phyloP scores from a whole-genome alignment of 371 early-diverging fungal genomes.

The Parasitella parasitica region DNA sequence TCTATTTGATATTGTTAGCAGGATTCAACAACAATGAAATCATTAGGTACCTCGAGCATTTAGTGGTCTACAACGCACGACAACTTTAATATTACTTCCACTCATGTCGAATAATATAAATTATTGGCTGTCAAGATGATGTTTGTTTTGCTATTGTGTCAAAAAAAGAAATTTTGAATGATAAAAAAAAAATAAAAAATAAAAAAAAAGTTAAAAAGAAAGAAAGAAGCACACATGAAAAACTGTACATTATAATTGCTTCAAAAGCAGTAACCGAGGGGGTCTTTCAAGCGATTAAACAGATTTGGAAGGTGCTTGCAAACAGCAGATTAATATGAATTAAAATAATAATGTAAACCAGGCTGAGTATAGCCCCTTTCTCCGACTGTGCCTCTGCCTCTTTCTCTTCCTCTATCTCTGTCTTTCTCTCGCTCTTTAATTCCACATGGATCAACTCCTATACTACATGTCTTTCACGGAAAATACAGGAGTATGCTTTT shows the following conservation, averaged over 20 bases:
- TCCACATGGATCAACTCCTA: background rate
- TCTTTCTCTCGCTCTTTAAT: background rate
- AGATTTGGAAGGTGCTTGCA: background rate
- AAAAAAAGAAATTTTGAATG: background rate
- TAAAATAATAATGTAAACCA: background rate
- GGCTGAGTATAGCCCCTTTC: background rate
- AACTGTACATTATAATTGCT: background rate
- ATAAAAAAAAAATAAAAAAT: background rate
- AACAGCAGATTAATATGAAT: background rate
- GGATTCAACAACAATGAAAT: no score
- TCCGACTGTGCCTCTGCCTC: no score
- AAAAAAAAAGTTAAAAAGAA: background rate
- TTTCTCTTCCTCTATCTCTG: background rate
- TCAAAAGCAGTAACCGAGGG: background rate
- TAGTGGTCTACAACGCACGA: slow-evolving; percentile 26
- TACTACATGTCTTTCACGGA: background rate
- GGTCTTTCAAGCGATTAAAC: background rate
- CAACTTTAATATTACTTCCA: slow-evolving; percentile 24
- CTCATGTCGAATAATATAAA: slow-evolving; percentile 9
- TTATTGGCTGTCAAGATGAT: background rate
- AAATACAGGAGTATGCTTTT: slow-evolving; percentile 8
- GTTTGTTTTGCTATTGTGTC: background rate
- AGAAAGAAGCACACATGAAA: slow-evolving; percentile 1
- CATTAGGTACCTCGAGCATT: slow-evolving; percentile 20
- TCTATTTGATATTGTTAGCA: slow-evolving; percentile 32